Evolutionary conservation across 345 rosid species (phyloP).

Genomic region (Citrus maxima): DNA sequence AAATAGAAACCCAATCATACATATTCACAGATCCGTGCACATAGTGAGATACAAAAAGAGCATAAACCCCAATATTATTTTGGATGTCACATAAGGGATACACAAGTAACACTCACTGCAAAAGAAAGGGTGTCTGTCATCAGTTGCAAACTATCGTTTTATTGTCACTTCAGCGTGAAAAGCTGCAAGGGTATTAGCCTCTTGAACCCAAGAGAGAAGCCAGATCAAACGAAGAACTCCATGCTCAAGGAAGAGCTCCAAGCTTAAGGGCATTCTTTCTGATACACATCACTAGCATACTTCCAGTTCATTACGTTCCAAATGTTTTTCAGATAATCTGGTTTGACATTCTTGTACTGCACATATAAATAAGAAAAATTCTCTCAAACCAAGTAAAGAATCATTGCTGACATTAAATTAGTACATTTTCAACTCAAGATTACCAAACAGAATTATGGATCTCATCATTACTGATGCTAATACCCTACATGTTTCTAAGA

Average conservation of each 20-base stretch:
- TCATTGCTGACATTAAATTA: neutral
- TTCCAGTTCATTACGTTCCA: constrained; percentile 97
- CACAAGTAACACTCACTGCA: neutral
- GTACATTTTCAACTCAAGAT: neutral
- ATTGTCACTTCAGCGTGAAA: neutral
- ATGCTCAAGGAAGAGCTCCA: constrained; percentile 24
- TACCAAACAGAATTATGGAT: neutral
- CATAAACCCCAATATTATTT: neutral
- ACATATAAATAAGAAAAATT: neutral
- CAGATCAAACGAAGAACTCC: neutral
- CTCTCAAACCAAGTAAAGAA: neutral
- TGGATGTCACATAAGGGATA: neutral
- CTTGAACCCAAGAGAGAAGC: neutral
- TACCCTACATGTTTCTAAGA: neutral
- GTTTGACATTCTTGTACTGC: constrained; percentile 90
- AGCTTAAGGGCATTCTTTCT: constrained; percentile 49
- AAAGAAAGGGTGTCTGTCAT: neutral
- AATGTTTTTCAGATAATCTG: constrained; percentile 87
- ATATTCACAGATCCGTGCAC: neutral
- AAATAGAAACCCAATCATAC: neutral
- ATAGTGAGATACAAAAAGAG: neutral
- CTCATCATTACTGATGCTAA: neutral
- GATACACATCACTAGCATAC: constrained; percentile 63
- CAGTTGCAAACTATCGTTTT: neutral
- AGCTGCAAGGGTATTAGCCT: neutral